Percentiles rank a stretch among this genome's conserved stretches.
Evolutionary conservation across 73 alveolate genomes (phyloP).

Genomic region (Tetrahymena borealis): DNA sequence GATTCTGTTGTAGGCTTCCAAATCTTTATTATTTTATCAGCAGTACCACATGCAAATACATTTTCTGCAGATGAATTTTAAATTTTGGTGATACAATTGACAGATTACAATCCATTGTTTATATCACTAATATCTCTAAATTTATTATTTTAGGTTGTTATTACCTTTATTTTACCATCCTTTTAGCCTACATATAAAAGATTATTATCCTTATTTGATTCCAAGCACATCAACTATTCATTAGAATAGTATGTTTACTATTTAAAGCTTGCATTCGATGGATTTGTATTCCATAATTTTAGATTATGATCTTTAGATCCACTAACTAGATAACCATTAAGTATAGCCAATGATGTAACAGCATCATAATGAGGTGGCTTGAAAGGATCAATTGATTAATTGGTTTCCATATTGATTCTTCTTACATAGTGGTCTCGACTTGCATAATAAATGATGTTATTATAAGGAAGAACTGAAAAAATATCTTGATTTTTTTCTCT

Average conservation of each 20-base stretch:
- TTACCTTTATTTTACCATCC: slow-evolving; percentile 56
- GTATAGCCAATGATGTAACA: slow-evolving; percentile 43
- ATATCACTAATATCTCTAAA: not conserved
- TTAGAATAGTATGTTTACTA: slow-evolving; percentile 49
- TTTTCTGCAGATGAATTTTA: not conserved
- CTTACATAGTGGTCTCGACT: slow-evolving; percentile 48
- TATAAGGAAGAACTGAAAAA: slow-evolving; percentile 32
- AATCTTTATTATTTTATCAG: not conserved
- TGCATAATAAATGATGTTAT: slow-evolving; percentile 40
- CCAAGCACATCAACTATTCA: slow-evolving; percentile 32
- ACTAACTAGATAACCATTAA: slow-evolving; percentile 35
- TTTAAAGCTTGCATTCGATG: slow-evolving; percentile 8
- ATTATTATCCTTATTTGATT: not conserved
- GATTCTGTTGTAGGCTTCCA: not conserved
- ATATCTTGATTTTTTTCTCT: slow-evolving; percentile 57
- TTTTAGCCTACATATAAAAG: slow-evolving; percentile 48
- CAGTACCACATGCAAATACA: not conserved
- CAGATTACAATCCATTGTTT: not conserved
- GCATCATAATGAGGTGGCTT: slow-evolving; percentile 66
- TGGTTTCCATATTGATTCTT: slow-evolving; percentile 13
- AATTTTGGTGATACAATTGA: not conserved
- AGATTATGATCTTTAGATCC: slow-evolving; percentile 59
- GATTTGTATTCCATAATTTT: slow-evolving; percentile 37
- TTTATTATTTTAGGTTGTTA: not conserved
- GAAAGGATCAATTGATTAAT: slow-evolving; percentile 23